A percentile compares a stretch with the other conserved stretches of the same genome.
Evolutionary conservation across 768 basidiomycete genomes (phyloP).

Genomic region (Boletus pseudo-olivaceus): DNA sequence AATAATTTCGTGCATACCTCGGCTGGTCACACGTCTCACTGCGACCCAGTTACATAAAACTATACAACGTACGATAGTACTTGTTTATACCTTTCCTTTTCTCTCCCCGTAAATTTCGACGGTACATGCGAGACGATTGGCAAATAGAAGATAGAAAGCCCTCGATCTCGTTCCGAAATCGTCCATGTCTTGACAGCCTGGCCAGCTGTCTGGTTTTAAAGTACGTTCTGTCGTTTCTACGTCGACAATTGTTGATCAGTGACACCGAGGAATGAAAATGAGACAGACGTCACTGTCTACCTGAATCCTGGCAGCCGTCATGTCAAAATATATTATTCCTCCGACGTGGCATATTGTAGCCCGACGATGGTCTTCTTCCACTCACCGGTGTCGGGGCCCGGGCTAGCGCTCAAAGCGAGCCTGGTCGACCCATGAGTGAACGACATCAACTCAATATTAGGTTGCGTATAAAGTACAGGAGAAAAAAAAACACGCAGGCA

Average conservation of each 20-base stretch:
- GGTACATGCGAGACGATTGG: not conserved
- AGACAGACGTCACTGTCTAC: no score
- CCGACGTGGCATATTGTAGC: no score
- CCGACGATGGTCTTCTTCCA: no score
- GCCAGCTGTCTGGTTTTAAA: no score
- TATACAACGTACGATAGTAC: constrained; percentile 25
- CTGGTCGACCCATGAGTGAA: not conserved
- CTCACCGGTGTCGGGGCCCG: not conserved
- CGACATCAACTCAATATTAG: not conserved
- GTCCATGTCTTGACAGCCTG: no score
- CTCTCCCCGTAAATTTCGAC: not conserved
- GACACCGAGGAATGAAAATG: no score
- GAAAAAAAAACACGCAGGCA: not conserved
- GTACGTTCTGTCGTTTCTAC: no score
- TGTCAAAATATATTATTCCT: no score
- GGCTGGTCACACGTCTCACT: constrained; percentile 8
- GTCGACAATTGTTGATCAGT: no score
- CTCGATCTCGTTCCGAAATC: not conserved
- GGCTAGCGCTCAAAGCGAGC: no score
- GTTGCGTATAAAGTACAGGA: not conserved
- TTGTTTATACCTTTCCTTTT: constrained; percentile 27
- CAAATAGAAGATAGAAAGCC: constrained; percentile 5
- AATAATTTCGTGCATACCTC: constrained; percentile 28
- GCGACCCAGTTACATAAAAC: constrained; percentile 12
- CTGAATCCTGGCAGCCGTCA: no score